Evolutionary conservation across 805 yeast species (phyloP).

Genomic region (Torulaspora microellipsoides): DNA sequence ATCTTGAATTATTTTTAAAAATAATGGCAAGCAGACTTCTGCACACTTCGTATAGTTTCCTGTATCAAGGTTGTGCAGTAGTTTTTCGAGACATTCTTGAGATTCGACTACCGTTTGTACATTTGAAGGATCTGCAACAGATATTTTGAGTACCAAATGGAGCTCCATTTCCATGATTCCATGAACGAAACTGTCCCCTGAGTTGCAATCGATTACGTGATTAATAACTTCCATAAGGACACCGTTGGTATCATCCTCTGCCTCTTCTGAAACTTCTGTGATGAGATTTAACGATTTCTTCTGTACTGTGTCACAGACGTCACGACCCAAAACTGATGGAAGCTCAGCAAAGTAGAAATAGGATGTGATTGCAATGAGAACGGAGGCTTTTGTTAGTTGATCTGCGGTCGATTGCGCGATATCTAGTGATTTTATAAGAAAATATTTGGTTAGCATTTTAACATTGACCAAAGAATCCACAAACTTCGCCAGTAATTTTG

Average conservation of each 20-base stretch:
- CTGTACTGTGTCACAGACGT: slow-evolving; percentile 20
- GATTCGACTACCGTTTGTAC: slow-evolving; percentile 63
- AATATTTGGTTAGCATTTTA: slow-evolving; percentile 31
- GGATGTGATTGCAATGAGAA: slow-evolving; percentile 50
- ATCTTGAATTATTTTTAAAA: slow-evolving; percentile 38
- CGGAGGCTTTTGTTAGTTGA: slow-evolving; percentile 31
- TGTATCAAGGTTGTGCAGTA: slow-evolving; percentile 46
- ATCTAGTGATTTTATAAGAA: slow-evolving; percentile 22
- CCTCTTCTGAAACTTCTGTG: slow-evolving; percentile 46
- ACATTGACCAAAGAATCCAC: slow-evolving; percentile 34
- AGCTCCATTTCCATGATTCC: slow-evolving; percentile 37
- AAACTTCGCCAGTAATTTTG: slow-evolving; percentile 54
- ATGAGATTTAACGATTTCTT: slow-evolving; percentile 36
- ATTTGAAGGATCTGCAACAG: slow-evolving; percentile 71
- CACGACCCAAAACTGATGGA: slow-evolving; percentile 24
- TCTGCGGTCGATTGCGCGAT: slow-evolving; percentile 29
- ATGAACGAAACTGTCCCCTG: slow-evolving; percentile 33
- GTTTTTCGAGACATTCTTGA: slow-evolving; percentile 59
- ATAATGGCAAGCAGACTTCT: slow-evolving; percentile 48
- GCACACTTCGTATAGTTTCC: slow-evolving; percentile 45
- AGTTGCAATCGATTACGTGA: slow-evolving; percentile 43
- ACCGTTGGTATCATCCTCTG: slow-evolving; percentile 78
- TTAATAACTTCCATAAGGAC: slow-evolving; percentile 67
- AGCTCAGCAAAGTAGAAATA: slow-evolving; percentile 41
- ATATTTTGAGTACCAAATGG: slow-evolving; percentile 55